Base-by-base conservation (phyloP, 768 basidiomycete species). In the Nidula microcarpa region DNA sequence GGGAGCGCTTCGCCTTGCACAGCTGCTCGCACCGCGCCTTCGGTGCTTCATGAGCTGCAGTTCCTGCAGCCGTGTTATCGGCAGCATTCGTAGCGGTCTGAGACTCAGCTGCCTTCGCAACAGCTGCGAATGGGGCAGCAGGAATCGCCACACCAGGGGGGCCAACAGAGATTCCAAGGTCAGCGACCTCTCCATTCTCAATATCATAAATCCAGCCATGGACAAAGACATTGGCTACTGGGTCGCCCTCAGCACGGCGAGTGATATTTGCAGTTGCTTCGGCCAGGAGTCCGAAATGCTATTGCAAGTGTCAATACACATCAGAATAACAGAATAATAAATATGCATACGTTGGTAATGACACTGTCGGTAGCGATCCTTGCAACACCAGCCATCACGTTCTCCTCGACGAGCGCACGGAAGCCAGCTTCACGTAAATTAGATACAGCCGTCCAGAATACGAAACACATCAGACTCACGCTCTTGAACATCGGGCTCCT, bases 111-210 rank as follows among this genome's bases (percentile, higher is more conserved):
- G 51, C 53, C 9, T 39, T 35, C 6, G 35, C 47, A n/a, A 62
- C 62, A 30, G 55, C 50, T 6, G 53, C 53, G 49, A 63, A 72
- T 4, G 71, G 71, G 8, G 61, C 56, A 13, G 54, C 16, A 1
- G 69, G 71, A 17, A 72, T 65, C n/a, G 60, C 55, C 39, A 62
- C 62, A 1, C 73, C 73, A 33, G 73, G 67, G 10, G 71, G 69
- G 7, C 71, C 74, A 46, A 64, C 62, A 32, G 74, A 71, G 44
- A 82, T 55, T 3, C 70, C 64, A 51, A 87, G 64, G 57, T 85
- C 80, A 35, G 63, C 62, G 47, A 86, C 64, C 30, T 68, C 62
- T 5, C 84, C 83, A 85, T 76, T 79, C 79, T 30, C 23, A 30
- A 30, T 30, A 30, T 30, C 23, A 30, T 30, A 30, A 30, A 30